phyloP scores from a whole-genome alignment of 345 rosid species.

The Populus ilicifolia region DNA sequence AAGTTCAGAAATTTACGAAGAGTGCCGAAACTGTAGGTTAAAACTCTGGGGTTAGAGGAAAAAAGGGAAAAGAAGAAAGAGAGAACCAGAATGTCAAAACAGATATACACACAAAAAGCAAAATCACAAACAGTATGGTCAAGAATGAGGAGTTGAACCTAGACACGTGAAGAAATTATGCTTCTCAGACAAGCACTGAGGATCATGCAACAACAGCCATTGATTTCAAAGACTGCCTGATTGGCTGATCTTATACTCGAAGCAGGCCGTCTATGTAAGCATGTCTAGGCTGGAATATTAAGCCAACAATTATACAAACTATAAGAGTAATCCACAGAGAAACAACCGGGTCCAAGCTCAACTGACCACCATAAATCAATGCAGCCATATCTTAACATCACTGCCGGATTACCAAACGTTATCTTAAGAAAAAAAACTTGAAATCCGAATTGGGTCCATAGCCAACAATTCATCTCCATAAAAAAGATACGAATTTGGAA shows the following conservation, averaged over 20 bases:
- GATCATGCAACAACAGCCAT: background rate
- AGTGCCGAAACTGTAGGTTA: background rate
- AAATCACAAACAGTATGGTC: background rate
- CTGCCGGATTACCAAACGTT: too few species aligned
- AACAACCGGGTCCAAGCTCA: background rate
- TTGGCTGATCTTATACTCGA: background rate
- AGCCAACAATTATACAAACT: background rate
- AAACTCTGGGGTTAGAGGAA: background rate
- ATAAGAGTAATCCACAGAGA: background rate
- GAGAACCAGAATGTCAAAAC: background rate
- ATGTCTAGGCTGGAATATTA: too few species aligned
- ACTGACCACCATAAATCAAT: background rate
- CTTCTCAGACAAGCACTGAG: background rate
- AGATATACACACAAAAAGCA: background rate
- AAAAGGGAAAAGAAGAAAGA: background rate
- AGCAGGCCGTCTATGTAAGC: background rate
- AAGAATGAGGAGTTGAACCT: background rate
- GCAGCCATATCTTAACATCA: background rate
- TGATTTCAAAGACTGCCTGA: background rate
- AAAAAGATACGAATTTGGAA: background rate
- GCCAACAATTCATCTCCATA: background rate
- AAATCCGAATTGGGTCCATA: background rate
- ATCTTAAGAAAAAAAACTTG: background rate
- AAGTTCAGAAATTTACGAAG: background rate
- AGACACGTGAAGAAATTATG: background rate